Base-by-base conservation (phyloP, 1,284 basidiomycete species). In the Cutaneotrichosporon cavernicola region DNA sequence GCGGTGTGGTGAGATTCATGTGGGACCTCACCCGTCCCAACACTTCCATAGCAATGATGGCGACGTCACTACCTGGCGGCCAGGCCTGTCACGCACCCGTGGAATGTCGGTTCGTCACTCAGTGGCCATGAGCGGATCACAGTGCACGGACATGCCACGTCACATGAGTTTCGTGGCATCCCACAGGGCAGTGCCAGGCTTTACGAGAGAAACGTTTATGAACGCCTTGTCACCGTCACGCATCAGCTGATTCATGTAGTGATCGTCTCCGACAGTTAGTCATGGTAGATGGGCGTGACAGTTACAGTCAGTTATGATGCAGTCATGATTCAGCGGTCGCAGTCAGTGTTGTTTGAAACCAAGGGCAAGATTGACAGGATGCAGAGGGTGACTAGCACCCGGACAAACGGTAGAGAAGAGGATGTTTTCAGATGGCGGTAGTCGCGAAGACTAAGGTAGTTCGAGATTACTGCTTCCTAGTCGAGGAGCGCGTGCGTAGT, bases 171-270 rank as follows among this genome's bases (percentile, higher is more conserved):
- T 4, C 43, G 43, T 46, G 43, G 18, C 16, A 8, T 18, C 7
- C 43, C 43, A 40, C 38, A 18, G 18, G 18, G 43, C 43, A 9
- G 18, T 46, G 43, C 4, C 7, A 18, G 43, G 43, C 11, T 43
- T 13, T 16, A 13, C 4, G 43, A 18, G 40, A 4, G 18, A 18
- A n/a, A 46, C 18, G 43, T 18, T 46, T 18, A 46, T 46, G 43
- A n/a, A 46, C 43, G 43, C 43, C 5, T 18, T 8, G 49, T 50
- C 22, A 50, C 49, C 14, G 49, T 50, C 49, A 50, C 49, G 49
- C 49, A 50, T 50, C 49, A 50, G 49, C 49, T 50, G 49, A 50
- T 50, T 50, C 22, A 49, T 49, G 13, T 13, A 43, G 43, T 46
- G 18, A 46, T 46, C 18, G 43, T 46, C 43, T 50, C 49, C 49